These are phyloP conservation scores for Pichia sp. DNA, from an alignment of 1,139 yeast species.

Conservation along the genomic window DNA sequence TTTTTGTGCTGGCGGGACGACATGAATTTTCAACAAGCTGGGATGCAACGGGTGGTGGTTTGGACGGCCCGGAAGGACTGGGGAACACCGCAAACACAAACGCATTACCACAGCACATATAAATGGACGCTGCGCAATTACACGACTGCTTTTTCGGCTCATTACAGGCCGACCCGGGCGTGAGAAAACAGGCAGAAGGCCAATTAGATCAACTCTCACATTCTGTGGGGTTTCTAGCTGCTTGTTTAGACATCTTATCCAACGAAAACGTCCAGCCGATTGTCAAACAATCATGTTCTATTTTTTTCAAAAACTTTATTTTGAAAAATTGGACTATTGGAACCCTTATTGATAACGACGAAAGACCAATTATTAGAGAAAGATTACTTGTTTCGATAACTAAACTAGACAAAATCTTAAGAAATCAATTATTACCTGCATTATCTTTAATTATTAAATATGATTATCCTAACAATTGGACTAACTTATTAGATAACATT, in stretches of 20 bases:
- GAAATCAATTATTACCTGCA: constrained; percentile 65
- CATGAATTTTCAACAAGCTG: too few species aligned
- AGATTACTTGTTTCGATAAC: constrained; percentile 45
- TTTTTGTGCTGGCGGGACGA: too few species aligned
- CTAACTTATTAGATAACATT: constrained; percentile 52
- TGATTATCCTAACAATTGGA: constrained; percentile 75
- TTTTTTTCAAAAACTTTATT: constrained; percentile 77
- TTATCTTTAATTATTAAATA: constrained; percentile 55
- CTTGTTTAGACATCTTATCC: constrained; percentile 73
- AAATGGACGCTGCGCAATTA: constrained; percentile 58
- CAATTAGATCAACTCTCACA: constrained; percentile 52
- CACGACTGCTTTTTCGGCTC: constrained; percentile 82
- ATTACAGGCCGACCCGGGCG: constrained; percentile 57
- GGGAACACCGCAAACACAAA: too few species aligned
- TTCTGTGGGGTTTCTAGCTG: constrained; percentile 71
- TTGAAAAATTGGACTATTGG: constrained; percentile 54
- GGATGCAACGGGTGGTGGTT: too few species aligned
- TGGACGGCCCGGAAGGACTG: too few species aligned
- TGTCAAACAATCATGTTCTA: constrained; percentile 74
- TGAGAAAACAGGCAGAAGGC: constrained; percentile 64
- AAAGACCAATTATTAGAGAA: constrained; percentile 65
- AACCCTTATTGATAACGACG: constrained; percentile 53
- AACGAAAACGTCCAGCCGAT: constrained; percentile 47
- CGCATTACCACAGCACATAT: neutral
- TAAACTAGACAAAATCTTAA: constrained; percentile 40